phyloP scores from a whole-genome alignment of 2,329 filamentous ascomycete species.

The Cladobotryum mycophilum region DNA sequence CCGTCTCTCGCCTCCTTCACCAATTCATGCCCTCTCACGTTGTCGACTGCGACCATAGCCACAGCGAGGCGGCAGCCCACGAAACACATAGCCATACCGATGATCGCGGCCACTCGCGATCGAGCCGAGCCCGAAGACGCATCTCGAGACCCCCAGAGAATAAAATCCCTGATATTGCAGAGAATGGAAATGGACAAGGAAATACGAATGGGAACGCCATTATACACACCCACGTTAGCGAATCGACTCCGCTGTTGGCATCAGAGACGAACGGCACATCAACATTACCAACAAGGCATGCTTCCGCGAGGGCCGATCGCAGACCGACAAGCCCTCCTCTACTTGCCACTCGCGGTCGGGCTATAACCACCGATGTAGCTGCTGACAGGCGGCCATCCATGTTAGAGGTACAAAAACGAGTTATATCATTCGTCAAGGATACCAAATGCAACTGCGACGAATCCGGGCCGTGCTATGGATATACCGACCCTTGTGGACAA shows the following conservation, averaged over 20 bases:
- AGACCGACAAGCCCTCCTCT: constrained; percentile 19
- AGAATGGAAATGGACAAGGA: constrained; percentile 6
- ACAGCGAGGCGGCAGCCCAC: constrained; percentile 46
- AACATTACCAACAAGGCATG: constrained; percentile 22
- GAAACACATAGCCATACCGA: constrained; percentile 18
- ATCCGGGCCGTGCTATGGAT: constrained; percentile 55
- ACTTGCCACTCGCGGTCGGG: constrained; percentile 18
- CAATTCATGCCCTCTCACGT: constrained; percentile 70
- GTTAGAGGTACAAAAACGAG: constrained; percentile 46
- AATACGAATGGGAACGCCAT: not conserved
- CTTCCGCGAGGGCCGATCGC: constrained; percentile 24
- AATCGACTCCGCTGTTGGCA: constrained; percentile 46
- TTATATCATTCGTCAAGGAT: constrained; percentile 60
- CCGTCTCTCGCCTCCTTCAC: constrained; percentile 66
- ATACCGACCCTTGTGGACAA: constrained; percentile 59
- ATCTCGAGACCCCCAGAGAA: constrained; percentile 17
- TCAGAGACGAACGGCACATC: constrained; percentile 21
- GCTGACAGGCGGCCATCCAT: constrained; percentile 47
- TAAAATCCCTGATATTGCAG: constrained; percentile 14
- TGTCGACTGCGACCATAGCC: constrained; percentile 72
- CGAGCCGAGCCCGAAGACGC: constrained; percentile 26
- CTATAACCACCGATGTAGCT: constrained; percentile 22
- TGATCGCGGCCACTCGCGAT: constrained; percentile 23
- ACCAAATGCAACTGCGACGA: constrained; percentile 58
- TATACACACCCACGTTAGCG: constrained; percentile 22